Percentiles rank a stretch among this genome's conserved stretches.
Conservation (phyloP, 1,284 basidiomycete genomes). For the Trametes versicolor region DNA sequence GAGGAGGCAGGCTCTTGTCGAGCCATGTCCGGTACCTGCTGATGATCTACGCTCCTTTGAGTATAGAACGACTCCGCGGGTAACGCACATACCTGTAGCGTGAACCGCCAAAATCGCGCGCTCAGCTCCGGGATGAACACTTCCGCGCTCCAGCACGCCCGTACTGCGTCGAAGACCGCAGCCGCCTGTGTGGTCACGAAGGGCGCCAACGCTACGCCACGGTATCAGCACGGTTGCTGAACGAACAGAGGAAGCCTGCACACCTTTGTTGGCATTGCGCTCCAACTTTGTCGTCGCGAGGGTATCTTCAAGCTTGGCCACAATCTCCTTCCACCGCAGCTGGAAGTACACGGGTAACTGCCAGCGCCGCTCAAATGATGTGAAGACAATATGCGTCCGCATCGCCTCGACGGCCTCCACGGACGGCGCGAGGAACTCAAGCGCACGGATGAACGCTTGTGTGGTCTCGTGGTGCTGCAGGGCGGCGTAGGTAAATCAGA, state of each 20-base stretch:
- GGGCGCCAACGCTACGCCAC: conserved; percentile 35
- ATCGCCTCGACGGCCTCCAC: conserved; percentile 73
- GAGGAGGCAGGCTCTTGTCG: conserved; percentile 54
- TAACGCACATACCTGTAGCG: conserved; percentile 72
- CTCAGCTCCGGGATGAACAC: conserved; percentile 85
- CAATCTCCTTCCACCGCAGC: conserved; percentile 96
- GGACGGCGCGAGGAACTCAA: conserved; percentile 88
- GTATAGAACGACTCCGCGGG: background rate
- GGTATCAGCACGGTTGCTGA: background rate
- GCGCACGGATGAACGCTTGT: conserved; percentile 83
- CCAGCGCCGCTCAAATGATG: conserved; percentile 87
- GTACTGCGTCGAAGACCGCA: conserved; percentile 78
- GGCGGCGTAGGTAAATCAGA: too few species aligned
- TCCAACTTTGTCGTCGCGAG: conserved; percentile 60
- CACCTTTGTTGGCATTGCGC: conserved; percentile 49
- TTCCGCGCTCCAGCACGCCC: conserved; percentile 85
- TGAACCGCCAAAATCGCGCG: conserved; percentile 89
- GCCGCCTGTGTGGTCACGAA: conserved; percentile 73
- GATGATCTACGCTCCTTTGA: conserved; percentile 61
- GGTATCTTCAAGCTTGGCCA: conserved; percentile 76
- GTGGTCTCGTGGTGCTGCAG: conserved; percentile 84
- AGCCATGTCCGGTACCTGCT: conserved; percentile 84
- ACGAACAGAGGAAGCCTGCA: background rate
- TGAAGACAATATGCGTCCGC: conserved; percentile 77
- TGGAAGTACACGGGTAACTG: conserved; percentile 98